phyloP scores from a whole-genome alignment of 202 grass and related monocot genomes.

The Digitaria exilis region DNA sequence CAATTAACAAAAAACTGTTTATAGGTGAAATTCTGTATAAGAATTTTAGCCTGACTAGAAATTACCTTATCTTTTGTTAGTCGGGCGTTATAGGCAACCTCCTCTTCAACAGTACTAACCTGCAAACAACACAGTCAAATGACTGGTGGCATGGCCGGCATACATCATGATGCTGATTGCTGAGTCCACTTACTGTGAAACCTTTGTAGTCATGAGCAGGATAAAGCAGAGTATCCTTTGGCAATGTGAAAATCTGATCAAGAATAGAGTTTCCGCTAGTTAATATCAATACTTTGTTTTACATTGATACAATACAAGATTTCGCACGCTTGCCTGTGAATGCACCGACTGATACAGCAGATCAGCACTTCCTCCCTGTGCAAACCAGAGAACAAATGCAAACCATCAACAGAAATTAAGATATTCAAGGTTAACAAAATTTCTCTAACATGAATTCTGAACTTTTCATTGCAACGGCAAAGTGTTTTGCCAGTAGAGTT shows the following conservation, averaged over 20 bases:
- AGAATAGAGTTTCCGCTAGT: slow-evolving; percentile 23
- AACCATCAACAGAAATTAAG: slow-evolving; percentile 6
- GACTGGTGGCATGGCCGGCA: not conserved
- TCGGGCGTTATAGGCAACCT: slow-evolving; percentile 69
- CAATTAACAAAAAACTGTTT: slow-evolving; percentile 14
- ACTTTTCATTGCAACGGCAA: slow-evolving; percentile 6
- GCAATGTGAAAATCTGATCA: slow-evolving; percentile 85
- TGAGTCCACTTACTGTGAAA: slow-evolving; percentile 80
- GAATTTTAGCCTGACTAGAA: slow-evolving; percentile 21
- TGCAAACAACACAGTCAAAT: slow-evolving; percentile 45
- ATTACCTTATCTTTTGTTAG: slow-evolving; percentile 84
- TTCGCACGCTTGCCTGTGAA: slow-evolving; percentile 82
- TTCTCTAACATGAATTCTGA: slow-evolving; percentile 14
- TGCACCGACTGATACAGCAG: slow-evolving; percentile 86
- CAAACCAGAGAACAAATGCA: slow-evolving; percentile 29
- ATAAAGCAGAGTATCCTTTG: slow-evolving; percentile 88
- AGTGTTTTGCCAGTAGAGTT: not conserved
- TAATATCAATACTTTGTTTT: not conserved
- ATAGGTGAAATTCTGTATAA: not conserved
- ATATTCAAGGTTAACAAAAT: not conserved
- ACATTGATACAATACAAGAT: not conserved
- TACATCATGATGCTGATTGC: slow-evolving; percentile 24
- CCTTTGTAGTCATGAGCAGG: slow-evolving; percentile 98
- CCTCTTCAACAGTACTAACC: slow-evolving; percentile 96
- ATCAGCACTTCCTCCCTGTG: slow-evolving; percentile 82